Evolutionary conservation across 768 basidiomycete species (phyloP).

Genomic region (Leccinum barrowsii): DNA sequence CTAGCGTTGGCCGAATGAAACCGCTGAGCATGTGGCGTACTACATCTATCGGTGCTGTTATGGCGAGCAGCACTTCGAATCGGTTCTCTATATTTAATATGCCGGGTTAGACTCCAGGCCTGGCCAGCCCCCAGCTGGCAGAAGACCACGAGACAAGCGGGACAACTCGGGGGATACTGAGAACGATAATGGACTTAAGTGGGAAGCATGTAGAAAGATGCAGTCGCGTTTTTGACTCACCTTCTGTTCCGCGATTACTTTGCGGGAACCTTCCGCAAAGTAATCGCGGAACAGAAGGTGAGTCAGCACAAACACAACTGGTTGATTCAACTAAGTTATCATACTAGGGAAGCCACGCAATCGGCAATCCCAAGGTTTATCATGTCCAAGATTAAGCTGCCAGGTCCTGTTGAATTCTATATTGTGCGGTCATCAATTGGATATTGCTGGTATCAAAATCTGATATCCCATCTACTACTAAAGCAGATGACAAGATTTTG

Average conservation of each 20-base stretch:
- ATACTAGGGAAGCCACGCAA: no score
- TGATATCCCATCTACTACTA: no score
- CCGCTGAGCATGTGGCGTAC: background rate
- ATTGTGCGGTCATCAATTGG: no score
- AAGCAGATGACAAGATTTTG: no score
- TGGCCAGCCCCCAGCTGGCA: background rate
- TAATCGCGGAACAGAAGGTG: no score
- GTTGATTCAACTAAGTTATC: no score
- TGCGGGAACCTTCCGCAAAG: background rate
- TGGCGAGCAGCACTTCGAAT: constrained; percentile 56
- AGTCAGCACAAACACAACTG: background rate
- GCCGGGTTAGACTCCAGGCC: background rate
- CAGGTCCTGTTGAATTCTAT: no score
- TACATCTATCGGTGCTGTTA: constrained; percentile 45
- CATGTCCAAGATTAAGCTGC: no score
- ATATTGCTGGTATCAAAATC: no score
- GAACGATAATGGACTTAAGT: background rate
- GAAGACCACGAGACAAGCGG: background rate
- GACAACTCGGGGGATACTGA: background rate
- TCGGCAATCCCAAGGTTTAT: no score
- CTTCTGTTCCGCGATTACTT: no score
- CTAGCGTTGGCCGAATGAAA: background rate
- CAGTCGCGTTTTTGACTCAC: no score
- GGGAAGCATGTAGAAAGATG: background rate
- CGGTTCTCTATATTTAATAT: constrained; percentile 48